Base-by-base conservation (phyloP, 139 green algal species). In the Asterochloris erici region DNA sequence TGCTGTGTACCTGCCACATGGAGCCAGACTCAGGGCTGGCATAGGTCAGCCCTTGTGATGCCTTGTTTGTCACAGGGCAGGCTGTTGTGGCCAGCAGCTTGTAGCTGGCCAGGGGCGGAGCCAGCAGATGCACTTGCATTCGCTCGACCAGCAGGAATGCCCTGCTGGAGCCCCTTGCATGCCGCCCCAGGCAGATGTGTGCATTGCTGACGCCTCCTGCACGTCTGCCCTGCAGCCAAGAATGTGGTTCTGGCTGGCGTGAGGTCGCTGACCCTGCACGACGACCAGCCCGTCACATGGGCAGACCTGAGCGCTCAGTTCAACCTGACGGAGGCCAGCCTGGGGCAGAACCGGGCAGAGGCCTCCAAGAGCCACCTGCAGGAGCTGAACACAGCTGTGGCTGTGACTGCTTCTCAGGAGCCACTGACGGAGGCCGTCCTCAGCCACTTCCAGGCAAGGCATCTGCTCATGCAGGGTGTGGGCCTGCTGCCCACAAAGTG, bases 221-320 rank as follows among this genome's bases (percentile, higher is more conserved):
- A 14, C 26, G 13, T 14, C 38, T 38, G 12, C 17, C 26, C 13
- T 79, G 87, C 92, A 98, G 96, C 97, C 78, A 99, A 99, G 89
- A 99, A 99, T 82, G 91, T 98, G 21, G 96, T 99, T 27, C 88
- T 99, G 23, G 97, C 97, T 10, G 96, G 97, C 0, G 94, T 99
- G 29, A 97, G 96, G 73, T 88, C 91, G 0, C 89, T 99, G 14
- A 97, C 94, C 0, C 71, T 99, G 2, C 92, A 98, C 29, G 97
- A 99, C 85, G 76, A 74, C 14, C 77, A 29, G 17, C 76, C 76
- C 0, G 89, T 93, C 1, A 81, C 87, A 17, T 19, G 94, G 61
- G 61, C 63, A 17, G 94, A 99, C 83, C 90, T 99, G 64, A 92
- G 86, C 23, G 85, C 94, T 0, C 95, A 99, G 82, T 99, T 99